phyloP scores from a whole-genome alignment of 1,284 basidiomycete species.

The Tilletiaria anomala region DNA sequence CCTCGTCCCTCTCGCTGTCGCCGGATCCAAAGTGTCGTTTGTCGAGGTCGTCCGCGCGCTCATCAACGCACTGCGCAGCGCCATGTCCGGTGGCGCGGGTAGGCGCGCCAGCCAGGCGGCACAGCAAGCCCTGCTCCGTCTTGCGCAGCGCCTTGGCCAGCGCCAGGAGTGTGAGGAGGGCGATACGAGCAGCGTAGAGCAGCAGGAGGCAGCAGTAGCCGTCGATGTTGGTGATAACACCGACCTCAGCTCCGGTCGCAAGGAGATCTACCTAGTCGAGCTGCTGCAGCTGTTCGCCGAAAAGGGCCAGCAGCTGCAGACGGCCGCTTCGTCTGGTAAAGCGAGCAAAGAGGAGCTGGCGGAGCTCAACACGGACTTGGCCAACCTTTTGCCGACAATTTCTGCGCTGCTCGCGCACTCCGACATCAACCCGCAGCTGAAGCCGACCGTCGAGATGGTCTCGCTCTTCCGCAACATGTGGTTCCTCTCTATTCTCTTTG shows the following conservation, averaged over 20 bases:
- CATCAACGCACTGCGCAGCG: conserved; percentile 67
- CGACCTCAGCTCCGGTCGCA: conserved; percentile 47
- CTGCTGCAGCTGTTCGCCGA: conserved; percentile 73
- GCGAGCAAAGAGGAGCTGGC: conserved; percentile 22
- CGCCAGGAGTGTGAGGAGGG: conserved; percentile 10
- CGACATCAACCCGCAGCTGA: conserved; percentile 54
- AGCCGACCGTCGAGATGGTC: conserved; percentile 54
- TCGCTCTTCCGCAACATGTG: conserved; percentile 82
- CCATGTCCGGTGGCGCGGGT: conserved; percentile 36
- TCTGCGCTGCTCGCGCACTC: conserved; percentile 69
- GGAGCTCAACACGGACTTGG: conserved; percentile 26
- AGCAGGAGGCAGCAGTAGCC: conserved; percentile 52
- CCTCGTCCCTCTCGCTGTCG: conserved; percentile 72
- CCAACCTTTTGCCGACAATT: conserved; percentile 62
- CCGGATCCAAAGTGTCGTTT: conserved; percentile 62
- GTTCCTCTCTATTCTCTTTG: conserved; percentile 78
- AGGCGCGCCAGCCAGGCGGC: conserved; percentile 33
- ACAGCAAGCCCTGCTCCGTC: conserved; percentile 20
- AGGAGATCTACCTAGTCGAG: conserved; percentile 58
- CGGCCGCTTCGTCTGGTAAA: conserved; percentile 48
- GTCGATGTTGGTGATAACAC: conserved; percentile 66
- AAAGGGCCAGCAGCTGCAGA: conserved; percentile 80
- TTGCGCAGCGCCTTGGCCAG: conserved; percentile 18
- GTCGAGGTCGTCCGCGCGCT: conserved; percentile 71
- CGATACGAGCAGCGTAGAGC: not conserved